Percentiles rank a stretch among this genome's conserved stretches.
These are phyloP conservation scores for Eurotiales sp. DNA, from an alignment of 2,329 filamentous ascomycete genomes.

Conservation along the genomic window DNA sequence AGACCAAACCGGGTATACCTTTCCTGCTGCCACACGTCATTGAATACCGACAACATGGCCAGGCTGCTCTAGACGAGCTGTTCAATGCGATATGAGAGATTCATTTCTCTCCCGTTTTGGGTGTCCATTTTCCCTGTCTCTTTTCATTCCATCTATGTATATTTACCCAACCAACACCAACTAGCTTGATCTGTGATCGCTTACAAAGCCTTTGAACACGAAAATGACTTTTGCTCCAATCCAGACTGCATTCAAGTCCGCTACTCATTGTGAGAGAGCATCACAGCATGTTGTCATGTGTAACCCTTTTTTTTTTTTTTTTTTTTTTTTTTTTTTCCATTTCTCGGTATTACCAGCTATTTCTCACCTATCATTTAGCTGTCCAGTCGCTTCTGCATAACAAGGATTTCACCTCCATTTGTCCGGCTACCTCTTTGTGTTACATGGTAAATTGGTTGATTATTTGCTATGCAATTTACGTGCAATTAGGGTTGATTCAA, in stretches of 20 bases:
- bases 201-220: neutral
- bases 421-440: neutral
- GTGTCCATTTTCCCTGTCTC: neutral
- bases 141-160: slow-evolving; percentile 2
- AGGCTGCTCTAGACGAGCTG: slow-evolving; percentile 25
- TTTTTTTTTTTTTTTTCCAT: neutral
- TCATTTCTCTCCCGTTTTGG: neutral
- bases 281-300: too few relatives aligned
- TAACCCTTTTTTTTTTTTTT: neutral
- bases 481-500: neutral
- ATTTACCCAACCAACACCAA: neutral
- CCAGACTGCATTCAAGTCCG: neutral
- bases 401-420: neutral
- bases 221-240: neutral
- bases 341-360: neutral
- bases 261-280: neutral
- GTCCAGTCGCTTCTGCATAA: neutral
- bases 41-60: slow-evolving; percentile 29
- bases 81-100: slow-evolving; percentile 18
- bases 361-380: neutral
- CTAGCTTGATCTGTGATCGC: slow-evolving; percentile 9
- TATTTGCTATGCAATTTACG: neutral
- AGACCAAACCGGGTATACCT: slow-evolving; percentile 31
- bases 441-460: neutral
- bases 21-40: slow-evolving; percentile 37